Percentiles rank a stretch among this genome's conserved stretches.
These are phyloP conservation scores for Cryptosporidium xiaoi DNA, from an alignment of 169 alveolate genomes.

Conservation along the genomic window DNA sequence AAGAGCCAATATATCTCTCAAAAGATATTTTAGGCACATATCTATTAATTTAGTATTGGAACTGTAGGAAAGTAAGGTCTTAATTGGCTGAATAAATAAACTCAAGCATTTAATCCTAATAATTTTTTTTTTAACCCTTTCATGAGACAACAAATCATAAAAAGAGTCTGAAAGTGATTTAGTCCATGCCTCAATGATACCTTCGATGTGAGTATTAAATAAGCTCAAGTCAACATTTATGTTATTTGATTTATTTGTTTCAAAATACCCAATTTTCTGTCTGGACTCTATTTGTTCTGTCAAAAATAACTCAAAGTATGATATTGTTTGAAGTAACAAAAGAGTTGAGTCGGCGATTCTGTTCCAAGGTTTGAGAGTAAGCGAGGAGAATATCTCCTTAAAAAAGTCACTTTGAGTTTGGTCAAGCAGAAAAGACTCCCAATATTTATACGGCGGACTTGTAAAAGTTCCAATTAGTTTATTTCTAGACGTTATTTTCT, in stretches of 20 bases:
- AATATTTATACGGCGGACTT: constrained; percentile 38
- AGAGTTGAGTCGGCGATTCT: constrained; percentile 33
- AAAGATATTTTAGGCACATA: neutral
- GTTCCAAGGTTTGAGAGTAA: constrained; percentile 24
- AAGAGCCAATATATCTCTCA: constrained; percentile 27
- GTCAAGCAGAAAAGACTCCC: constrained; percentile 51
- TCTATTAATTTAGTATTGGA: constrained; percentile 7
- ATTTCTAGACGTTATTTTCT: constrained; percentile 13
- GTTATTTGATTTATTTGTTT: neutral
- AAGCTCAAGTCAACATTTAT: neutral
- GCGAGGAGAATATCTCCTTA: constrained; percentile 34
- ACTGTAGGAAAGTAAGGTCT: constrained; percentile 25
- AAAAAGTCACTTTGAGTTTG: constrained; percentile 36
- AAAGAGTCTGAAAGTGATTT: constrained; percentile 30
- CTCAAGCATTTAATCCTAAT: neutral
- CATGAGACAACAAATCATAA: neutral
- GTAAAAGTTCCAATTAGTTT: constrained; percentile 32
- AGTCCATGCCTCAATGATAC: constrained; percentile 39
- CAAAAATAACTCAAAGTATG: constrained; percentile 44
- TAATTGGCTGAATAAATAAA: constrained; percentile 8
- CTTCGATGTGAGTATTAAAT: constrained; percentile 16
- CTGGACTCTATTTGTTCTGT: constrained; percentile 5
- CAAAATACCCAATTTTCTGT: neutral
- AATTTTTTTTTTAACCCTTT: neutral
- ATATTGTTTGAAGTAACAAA: constrained; percentile 23